These are phyloP conservation scores for Sherardia arvensis DNA, from an alignment of 257 asterid genomes.

Conservation along the genomic window DNA sequence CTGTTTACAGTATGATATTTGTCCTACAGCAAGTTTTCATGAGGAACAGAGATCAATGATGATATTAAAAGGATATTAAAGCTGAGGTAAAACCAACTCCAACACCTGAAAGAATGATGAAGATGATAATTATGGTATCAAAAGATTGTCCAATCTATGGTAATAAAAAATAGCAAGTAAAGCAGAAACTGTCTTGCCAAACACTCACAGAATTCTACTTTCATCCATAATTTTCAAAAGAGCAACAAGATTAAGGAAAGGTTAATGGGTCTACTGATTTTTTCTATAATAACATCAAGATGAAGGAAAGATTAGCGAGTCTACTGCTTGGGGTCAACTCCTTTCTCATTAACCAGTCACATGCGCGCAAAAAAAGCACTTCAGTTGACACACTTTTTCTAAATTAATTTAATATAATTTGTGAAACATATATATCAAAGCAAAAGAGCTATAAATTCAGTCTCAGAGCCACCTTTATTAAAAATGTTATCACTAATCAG, in stretches of 20 bases:
- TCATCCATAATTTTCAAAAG: not conserved
- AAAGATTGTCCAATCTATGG: not conserved
- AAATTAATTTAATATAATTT: not conserved
- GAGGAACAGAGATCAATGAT: slow-evolving; percentile 13
- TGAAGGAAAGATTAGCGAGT: not conserved
- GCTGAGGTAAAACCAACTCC: slow-evolving; percentile 99
- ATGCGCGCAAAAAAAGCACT: not conserved
- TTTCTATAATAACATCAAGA: not conserved
- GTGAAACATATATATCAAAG: not conserved
- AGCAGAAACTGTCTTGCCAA: not conserved
- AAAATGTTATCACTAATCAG: not conserved
- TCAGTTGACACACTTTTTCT: not conserved
- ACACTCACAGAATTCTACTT: not conserved
- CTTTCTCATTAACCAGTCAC: not conserved
- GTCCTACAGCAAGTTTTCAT: not conserved
- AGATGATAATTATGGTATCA: slow-evolving; percentile 11
- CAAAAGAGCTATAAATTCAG: not conserved
- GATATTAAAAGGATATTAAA: slow-evolving; percentile 64
- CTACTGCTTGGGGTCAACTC: not conserved
- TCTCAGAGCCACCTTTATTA: not conserved
- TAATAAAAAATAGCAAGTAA: not conserved
- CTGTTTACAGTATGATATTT: not conserved
- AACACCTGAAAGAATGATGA: slow-evolving; percentile 60
- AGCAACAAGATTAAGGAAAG: not conserved
- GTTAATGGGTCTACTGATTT: not conserved